phyloP scores from a whole-genome alignment of 2,329 filamentous ascomycete genomes.

The Hymenoscyphus salicellus region DNA sequence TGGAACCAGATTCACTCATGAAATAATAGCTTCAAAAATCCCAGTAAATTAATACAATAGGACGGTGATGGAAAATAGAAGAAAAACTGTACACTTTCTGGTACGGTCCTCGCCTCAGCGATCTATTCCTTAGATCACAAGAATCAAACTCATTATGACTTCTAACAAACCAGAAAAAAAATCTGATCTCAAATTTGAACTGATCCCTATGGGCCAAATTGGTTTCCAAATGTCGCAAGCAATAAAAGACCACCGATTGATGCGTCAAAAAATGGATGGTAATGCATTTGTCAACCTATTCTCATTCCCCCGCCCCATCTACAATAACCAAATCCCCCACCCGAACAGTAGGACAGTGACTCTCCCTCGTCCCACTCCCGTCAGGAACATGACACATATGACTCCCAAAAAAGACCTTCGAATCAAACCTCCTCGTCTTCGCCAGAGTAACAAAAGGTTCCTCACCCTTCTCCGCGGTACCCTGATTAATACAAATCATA shows the following conservation, averaged over 20 bases:
- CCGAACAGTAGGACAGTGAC: conserved; percentile 44
- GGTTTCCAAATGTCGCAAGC: neutral
- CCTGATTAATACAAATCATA: conserved; percentile 93
- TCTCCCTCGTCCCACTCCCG: conserved; percentile 17
- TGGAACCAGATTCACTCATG: too few species aligned
- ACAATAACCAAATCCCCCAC: conserved; percentile 45
- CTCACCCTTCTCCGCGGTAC: conserved; percentile 70
- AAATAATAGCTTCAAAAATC: too few species aligned
- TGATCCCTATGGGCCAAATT: neutral
- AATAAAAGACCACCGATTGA: neutral
- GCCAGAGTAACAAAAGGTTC: conserved; percentile 83
- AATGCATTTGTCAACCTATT: neutral
- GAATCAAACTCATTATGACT: too few species aligned
- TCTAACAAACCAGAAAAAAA: too few species aligned
- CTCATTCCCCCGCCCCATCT: neutral
- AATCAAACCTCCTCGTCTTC: conserved; percentile 78
- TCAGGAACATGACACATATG: conserved; percentile 60
- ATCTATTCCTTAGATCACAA: too few species aligned
- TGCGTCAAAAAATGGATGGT: neutral
- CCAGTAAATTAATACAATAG: too few species aligned
- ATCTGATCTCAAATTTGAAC: neutral
- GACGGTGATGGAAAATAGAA: too few species aligned
- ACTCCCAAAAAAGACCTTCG: conserved; percentile 85
- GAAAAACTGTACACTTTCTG: too few species aligned
- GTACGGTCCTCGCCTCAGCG: too few species aligned